These are phyloP conservation scores for Avena insularis DNA, from an alignment of 176 grass and related monocot species.

Conservation along the genomic window DNA sequence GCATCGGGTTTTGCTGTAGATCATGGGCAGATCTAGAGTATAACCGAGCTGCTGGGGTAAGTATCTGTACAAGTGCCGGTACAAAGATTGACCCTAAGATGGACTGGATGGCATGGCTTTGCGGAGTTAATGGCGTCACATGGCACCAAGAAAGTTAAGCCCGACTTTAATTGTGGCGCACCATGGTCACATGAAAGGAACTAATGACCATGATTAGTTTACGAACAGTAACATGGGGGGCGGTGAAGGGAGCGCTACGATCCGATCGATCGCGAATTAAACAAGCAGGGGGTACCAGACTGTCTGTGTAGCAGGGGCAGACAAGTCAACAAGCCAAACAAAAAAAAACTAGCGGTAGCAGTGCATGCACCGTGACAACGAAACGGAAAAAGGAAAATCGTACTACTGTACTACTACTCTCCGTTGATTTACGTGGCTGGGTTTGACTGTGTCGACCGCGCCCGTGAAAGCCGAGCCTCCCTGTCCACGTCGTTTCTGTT, in stretches of 20 bases:
- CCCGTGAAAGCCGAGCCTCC: background rate
- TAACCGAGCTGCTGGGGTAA: background rate
- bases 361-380: slow-evolving; percentile 13
- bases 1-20: background rate
- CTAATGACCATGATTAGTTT: slow-evolving; percentile 35
- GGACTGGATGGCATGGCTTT: background rate
- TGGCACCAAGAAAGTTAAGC: background rate
- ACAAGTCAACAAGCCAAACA: slow-evolving; percentile 38
- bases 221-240: slow-evolving; percentile 38
- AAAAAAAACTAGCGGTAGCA: too few species aligned
- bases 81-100: background rate
- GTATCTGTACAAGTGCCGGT: background rate
- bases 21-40: background rate
- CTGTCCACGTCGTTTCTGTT: background rate
- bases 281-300: background rate
- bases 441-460: background rate
- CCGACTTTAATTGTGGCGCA: background rate
- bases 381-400: background rate
- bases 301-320: background rate
- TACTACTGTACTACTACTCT: too few species aligned
- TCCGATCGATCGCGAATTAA: slow-evolving; percentile 16
- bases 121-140: slow-evolving; percentile 46
- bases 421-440: background rate
- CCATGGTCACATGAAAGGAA: slow-evolving; percentile 43
- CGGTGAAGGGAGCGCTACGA: background rate